phyloP scores from a whole-genome alignment of 2,329 filamentous ascomycete species.

The Exophiala sp. region DNA sequence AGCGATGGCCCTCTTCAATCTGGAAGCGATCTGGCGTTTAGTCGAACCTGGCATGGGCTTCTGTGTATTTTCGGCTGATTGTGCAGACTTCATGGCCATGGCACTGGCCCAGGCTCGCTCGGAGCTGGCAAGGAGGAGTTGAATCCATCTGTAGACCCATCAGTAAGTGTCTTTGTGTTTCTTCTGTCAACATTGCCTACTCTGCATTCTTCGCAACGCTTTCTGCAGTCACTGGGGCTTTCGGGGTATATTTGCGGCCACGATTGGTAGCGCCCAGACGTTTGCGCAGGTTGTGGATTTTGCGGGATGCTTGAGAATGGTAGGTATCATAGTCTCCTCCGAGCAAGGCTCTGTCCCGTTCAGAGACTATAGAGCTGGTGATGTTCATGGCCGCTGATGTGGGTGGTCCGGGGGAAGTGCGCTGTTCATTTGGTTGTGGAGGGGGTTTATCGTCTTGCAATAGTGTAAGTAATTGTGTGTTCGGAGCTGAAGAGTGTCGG shows the following conservation, averaged over 20 bases:
- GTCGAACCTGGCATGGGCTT: constrained; percentile 76
- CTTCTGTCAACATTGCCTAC: constrained; percentile 48
- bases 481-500: too few relatives aligned
- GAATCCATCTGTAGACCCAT: constrained; percentile 58
- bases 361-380: constrained; percentile 75
- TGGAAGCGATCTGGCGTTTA: constrained; percentile 82
- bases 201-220: constrained; percentile 72
- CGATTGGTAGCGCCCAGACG: constrained; percentile 81
- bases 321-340: constrained; percentile 88
- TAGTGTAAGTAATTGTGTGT: too few relatives aligned
- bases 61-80: constrained; percentile 67
- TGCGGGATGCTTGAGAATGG: constrained; percentile 72
- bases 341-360: constrained; percentile 77
- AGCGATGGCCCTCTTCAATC: constrained; percentile 73
- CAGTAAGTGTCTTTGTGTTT: constrained; percentile 8
- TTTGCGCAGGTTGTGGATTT: constrained; percentile 77
- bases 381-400: constrained; percentile 67
- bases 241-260: constrained; percentile 77
- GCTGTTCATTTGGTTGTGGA: background rate
- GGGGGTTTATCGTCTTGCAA: too few relatives aligned
- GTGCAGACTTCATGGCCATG: constrained; percentile 85
- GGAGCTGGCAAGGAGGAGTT: constrained; percentile 77
- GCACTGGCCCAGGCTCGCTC: constrained; percentile 94
- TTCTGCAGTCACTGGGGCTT: constrained; percentile 66
- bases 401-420: background rate